phyloP scores from a whole-genome alignment of 2,329 filamentous ascomycete genomes.

The Fusarium chlamydosporum region DNA sequence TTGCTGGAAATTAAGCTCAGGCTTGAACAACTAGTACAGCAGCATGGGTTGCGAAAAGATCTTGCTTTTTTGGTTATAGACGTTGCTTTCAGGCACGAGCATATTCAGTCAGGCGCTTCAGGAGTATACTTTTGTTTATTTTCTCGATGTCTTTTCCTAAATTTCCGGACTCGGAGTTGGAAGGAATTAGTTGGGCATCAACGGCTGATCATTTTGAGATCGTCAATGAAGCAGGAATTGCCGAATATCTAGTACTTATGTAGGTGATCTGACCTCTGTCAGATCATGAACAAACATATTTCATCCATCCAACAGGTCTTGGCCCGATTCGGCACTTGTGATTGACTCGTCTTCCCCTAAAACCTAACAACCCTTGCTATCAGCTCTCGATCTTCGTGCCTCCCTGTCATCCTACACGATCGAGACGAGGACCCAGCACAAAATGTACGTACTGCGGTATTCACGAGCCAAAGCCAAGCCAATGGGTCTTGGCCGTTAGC shows the following conservation, averaged over 20 bases:
- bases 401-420: constrained; percentile 39
- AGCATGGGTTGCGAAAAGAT: constrained; percentile 28
- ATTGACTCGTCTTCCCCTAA: constrained; percentile 3
- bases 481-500: constrained; percentile 16
- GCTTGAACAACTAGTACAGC: constrained; percentile 23
- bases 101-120: constrained; percentile 14
- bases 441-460: constrained; percentile 1
- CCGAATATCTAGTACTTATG: not conserved
- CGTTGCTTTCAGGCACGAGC: constrained; percentile 32
- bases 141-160: not conserved
- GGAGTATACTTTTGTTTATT: constrained; percentile 18
- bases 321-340: constrained; percentile 1
- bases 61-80: constrained; percentile 16
- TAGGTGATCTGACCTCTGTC: constrained; percentile 5
- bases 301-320: not conserved
- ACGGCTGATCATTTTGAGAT: constrained; percentile 3
- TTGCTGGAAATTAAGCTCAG: constrained; percentile 28
- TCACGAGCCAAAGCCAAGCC: not conserved
- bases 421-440: constrained; percentile 26
- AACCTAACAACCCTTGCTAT: constrained; percentile 16
- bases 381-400: constrained; percentile 38
- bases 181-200: not conserved
- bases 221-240: constrained; percentile 1
- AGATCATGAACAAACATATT: constrained; percentile 12
- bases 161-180: not conserved